Conservation (phyloP, 345 rosid species). For the Arabidopsis arenosa region DNA sequence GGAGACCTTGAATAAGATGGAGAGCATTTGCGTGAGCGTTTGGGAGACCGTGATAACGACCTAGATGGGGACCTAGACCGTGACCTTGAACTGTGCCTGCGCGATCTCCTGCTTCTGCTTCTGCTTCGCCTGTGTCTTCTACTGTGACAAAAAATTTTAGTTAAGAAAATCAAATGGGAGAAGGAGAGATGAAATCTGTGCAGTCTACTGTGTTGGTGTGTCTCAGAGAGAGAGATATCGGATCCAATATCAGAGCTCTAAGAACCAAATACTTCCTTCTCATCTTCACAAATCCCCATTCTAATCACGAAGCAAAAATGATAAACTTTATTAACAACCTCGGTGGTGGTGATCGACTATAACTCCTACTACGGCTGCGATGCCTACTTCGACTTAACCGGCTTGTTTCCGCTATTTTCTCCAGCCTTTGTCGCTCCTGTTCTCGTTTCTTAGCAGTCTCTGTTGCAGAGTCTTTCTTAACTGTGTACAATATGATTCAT, state of each 20-base stretch:
- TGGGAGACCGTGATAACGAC: slow-evolving; percentile 48
- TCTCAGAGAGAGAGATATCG: not conserved
- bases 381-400: slow-evolving; percentile 65
- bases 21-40: slow-evolving; percentile 53
- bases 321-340: slow-evolving; percentile 61
- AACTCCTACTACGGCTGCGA: slow-evolving; percentile 85
- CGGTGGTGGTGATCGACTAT: slow-evolving; percentile 88
- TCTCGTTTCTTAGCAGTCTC: slow-evolving; percentile 93
- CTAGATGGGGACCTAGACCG: slow-evolving; percentile 51
- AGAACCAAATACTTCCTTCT: slow-evolving; percentile 35
- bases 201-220: not conserved
- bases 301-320: slow-evolving; percentile 34
- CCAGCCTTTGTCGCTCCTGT: slow-evolving; percentile 89
- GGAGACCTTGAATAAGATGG: slow-evolving; percentile 65
- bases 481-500: slow-evolving; percentile 50
- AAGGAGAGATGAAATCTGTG: slow-evolving; percentile 9
- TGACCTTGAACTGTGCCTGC: slow-evolving; percentile 58
- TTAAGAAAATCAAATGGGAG: slow-evolving; percentile 19
- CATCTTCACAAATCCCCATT: slow-evolving; percentile 36
- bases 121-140: slow-evolving; percentile 65
- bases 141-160: slow-evolving; percentile 35
- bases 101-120: slow-evolving; percentile 59
- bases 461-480: slow-evolving; percentile 93
- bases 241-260: slow-evolving; percentile 26
- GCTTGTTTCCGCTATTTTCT: slow-evolving; percentile 91